Base-by-base conservation (phyloP, 2,329 filamentous ascomycete species). In the Aspergillus aculeatinus region DNA sequence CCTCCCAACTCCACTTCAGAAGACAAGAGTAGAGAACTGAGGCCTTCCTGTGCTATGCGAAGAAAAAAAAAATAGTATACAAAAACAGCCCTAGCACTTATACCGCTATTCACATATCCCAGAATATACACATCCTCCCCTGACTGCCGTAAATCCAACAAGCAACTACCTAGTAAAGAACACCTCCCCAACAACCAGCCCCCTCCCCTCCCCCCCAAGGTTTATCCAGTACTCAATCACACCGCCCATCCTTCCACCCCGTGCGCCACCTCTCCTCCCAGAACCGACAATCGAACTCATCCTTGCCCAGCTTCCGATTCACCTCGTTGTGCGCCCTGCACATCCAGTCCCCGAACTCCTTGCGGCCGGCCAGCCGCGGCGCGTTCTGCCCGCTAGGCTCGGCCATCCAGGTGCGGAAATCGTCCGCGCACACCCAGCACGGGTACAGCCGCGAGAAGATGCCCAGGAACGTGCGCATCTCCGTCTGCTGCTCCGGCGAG, bases 231-330 rank as follows among this genome's bases (percentile, higher is more conserved):
- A 51, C 50, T 74, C 60, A 87, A 77, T 85, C 86, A 74, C 87
- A 89, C 59, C 86, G 78, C 21, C 87, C 87, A 79, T 89, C 87
- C 73, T 82, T 85, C 80, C 88, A 97, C 0, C 95, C 95, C 1
- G 90, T 95, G 78, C 90, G 83, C 95, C 95, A 99, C 74, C 95
- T 85, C 82, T 98, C 91, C 75, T 97, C 88, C 94, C 95, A 98
- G 70, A 82, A 85, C 58, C 81, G 82, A 79, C 95, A 99, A 81
- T 99, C 92, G 78, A 99, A 99, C 68, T 84, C 84, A 61, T 85
- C 83, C 83, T 99, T 99, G 53, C 95, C 95, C 67, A 99, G 76
- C 81, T 97, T 98, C 61, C 76, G 73, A 75, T 80, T 82, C 48
- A 81, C 78, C 60, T 79, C 80, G 69, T 82, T 82, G 73, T 82